These are phyloP conservation scores for Candida stauntonica DNA, from an alignment of 805 yeast species.

Conservation along the genomic window DNA sequence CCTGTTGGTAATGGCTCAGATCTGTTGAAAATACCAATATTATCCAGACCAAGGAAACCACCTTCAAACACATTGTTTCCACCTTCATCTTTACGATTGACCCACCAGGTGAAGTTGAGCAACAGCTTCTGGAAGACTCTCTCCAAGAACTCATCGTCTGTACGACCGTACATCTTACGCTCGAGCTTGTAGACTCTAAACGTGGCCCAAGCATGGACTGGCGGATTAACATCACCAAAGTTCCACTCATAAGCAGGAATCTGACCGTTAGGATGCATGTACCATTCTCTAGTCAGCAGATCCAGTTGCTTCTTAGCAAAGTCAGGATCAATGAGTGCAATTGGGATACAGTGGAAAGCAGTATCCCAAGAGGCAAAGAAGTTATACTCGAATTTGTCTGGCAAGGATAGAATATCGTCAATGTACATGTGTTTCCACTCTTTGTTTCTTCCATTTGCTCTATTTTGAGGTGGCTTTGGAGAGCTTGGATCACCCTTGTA, in stretches of 20 bases:
- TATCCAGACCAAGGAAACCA: slow-evolving; percentile 89
- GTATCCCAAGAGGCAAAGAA: slow-evolving; percentile 97
- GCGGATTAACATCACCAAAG: slow-evolving; percentile 93
- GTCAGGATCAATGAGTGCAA: slow-evolving; percentile 90
- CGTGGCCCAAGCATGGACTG: slow-evolving; percentile 95
- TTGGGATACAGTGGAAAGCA: slow-evolving; percentile 89
- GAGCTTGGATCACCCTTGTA: slow-evolving; percentile 79
- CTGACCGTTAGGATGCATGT: slow-evolving; percentile 98
- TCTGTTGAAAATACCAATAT: slow-evolving; percentile 88
- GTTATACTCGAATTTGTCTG: slow-evolving; percentile 95
- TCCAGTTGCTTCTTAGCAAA: slow-evolving; percentile 88
- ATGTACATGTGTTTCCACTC: slow-evolving; percentile 88
- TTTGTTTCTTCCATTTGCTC: slow-evolving; percentile 83
- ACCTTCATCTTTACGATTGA: slow-evolving; percentile 78
- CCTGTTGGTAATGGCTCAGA: slow-evolving; percentile 93
- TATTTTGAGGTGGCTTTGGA: slow-evolving; percentile 71
- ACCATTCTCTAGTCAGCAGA: slow-evolving; percentile 88
- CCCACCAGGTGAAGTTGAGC: slow-evolving; percentile 97
- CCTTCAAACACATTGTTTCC: slow-evolving; percentile 93
- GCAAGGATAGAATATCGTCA: slow-evolving; percentile 83
- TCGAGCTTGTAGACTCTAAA: slow-evolving; percentile 85
- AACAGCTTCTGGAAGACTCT: slow-evolving; percentile 88
- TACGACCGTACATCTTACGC: slow-evolving; percentile 75
- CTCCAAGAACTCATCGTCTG: slow-evolving; percentile 80
- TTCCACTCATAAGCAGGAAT: slow-evolving; percentile 97